phyloP scores from a whole-genome alignment of 371 early-diverging fungal genomes.

The Caulochytrium protostelioides region DNA sequence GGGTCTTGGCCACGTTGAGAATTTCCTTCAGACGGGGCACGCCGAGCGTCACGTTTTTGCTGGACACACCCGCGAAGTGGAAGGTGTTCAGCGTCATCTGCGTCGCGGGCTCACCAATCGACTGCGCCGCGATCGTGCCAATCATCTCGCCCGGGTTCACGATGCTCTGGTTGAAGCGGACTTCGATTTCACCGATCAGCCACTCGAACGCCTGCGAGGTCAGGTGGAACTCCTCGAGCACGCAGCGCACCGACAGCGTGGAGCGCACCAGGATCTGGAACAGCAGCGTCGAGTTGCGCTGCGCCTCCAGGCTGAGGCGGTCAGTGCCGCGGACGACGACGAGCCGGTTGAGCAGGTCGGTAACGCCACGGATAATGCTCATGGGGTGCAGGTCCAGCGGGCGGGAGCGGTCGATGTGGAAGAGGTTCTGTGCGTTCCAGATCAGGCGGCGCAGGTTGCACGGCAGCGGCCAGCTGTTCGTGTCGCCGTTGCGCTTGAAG shows the following conservation, averaged over 20 bases:
- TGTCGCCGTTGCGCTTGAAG: constrained; percentile 27
- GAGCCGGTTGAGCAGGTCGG: constrained; percentile 42
- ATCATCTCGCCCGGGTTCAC: constrained; percentile 99
- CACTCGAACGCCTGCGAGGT: constrained; percentile 77
- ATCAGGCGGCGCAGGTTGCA: constrained; percentile 76
- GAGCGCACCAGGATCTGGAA: constrained; percentile 74
- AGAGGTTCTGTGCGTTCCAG: constrained; percentile 71
- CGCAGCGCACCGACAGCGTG: constrained; percentile 55
- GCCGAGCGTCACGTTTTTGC: constrained; percentile 94
- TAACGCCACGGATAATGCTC: constrained; percentile 49
- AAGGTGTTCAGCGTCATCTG: constrained; percentile 99
- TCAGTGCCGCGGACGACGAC: constrained; percentile 75
- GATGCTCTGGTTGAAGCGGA: constrained; percentile 67
- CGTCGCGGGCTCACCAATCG: constrained; percentile 99
- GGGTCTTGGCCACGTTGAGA: constrained; percentile 93
- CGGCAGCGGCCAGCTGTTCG: constrained; percentile 71
- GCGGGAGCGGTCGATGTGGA: constrained; percentile 55
- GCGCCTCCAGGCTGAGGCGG: constrained; percentile 59
- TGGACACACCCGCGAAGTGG: constrained; percentile 97
- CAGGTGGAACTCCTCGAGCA: constrained; percentile 76
- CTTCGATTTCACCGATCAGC: constrained; percentile 80
- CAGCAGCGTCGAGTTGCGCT: constrained; percentile 72
- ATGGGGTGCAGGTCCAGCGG: constrained; percentile 74
- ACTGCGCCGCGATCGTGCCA: constrained; percentile 97
- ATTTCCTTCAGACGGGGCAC: constrained; percentile 99